These are phyloP conservation scores for Pythium aphanidermatum DNA, from an alignment of 352 stramenopile genomes.

Conservation along the genomic window DNA sequence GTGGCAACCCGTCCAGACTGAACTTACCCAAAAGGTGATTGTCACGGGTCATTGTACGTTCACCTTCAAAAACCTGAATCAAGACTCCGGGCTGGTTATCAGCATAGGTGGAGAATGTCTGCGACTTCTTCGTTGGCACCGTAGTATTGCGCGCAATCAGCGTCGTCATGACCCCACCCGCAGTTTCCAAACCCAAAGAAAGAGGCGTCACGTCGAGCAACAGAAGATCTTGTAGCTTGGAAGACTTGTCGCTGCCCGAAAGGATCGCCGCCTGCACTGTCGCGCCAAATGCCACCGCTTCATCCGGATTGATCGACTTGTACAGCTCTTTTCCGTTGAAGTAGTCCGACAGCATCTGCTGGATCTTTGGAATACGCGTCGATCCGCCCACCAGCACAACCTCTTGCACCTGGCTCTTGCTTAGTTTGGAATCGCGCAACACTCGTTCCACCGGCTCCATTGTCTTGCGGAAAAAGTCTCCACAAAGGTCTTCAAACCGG, in stretches of 20 bases:
- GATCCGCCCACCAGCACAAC: slow-evolving; percentile 77
- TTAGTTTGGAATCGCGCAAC: slow-evolving; percentile 83
- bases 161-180: slow-evolving; percentile 84
- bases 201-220: slow-evolving; percentile 86
- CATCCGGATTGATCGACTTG: slow-evolving; percentile 80
- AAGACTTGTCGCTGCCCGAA: slow-evolving; percentile 48
- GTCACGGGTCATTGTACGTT: slow-evolving; percentile 91
- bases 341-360: slow-evolving; percentile 40
- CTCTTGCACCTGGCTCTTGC: slow-evolving; percentile 77
- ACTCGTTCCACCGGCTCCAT: slow-evolving; percentile 85
- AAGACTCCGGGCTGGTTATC: slow-evolving; percentile 85
- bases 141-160: slow-evolving; percentile 87
- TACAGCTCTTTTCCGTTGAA: slow-evolving; percentile 61
- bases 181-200: slow-evolving; percentile 81
- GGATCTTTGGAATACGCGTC: slow-evolving; percentile 45
- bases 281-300: slow-evolving; percentile 77
- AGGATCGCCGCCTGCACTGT: slow-evolving; percentile 65
- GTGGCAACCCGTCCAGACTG: slow-evolving; percentile 74
- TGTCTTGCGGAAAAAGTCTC: slow-evolving; percentile 87
- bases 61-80: slow-evolving; percentile 90
- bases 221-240: slow-evolving; percentile 83
- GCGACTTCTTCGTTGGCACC: slow-evolving; percentile 79
- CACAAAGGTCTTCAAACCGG: slow-evolving; percentile 87
- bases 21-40: slow-evolving; percentile 90
- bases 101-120: slow-evolving; percentile 85